These are phyloP conservation scores for Fusarium cyanostomum DNA, from an alignment of 2,329 filamentous ascomycete genomes.

Conservation along the genomic window DNA sequence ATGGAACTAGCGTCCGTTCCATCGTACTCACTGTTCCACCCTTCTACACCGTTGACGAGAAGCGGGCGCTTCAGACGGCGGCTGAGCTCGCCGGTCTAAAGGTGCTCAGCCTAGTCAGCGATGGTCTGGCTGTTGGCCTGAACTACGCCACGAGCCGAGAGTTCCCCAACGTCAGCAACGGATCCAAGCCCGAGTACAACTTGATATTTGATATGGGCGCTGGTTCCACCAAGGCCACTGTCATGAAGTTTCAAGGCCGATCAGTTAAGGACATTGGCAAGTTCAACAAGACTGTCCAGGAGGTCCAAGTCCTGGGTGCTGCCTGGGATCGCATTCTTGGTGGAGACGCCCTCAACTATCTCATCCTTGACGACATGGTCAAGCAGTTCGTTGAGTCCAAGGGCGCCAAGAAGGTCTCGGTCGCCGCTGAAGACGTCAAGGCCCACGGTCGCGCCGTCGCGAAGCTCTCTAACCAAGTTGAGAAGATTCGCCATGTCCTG, in stretches of 20 bases:
- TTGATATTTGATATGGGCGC: constrained; percentile 98
- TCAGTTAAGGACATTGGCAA: constrained; percentile 91
- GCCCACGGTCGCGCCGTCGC: constrained; percentile 84
- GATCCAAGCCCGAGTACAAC: constrained; percentile 88
- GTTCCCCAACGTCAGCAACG: constrained; percentile 85
- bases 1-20: constrained; percentile 77
- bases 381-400: constrained; percentile 77
- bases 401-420: constrained; percentile 70
- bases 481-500: constrained; percentile 85
- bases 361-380: constrained; percentile 91
- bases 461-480: constrained; percentile 92
- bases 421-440: constrained; percentile 71
- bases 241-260: constrained; percentile 89
- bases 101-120: constrained; percentile 84
- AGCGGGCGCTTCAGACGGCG: constrained; percentile 83
- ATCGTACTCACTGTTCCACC: constrained; percentile 88
- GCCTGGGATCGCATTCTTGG: constrained; percentile 92
- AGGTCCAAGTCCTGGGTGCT: constrained; percentile 86
- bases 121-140: constrained; percentile 90
- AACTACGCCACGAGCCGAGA: constrained; percentile 94
- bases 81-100: constrained; percentile 89
- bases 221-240: constrained; percentile 88
- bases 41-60: constrained; percentile 92
- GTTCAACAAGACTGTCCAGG: constrained; percentile 96
- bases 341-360: constrained; percentile 86